These are phyloP conservation scores for Salvia rosmarinus DNA, from an alignment of 257 asterid species.

Conservation along the genomic window DNA sequence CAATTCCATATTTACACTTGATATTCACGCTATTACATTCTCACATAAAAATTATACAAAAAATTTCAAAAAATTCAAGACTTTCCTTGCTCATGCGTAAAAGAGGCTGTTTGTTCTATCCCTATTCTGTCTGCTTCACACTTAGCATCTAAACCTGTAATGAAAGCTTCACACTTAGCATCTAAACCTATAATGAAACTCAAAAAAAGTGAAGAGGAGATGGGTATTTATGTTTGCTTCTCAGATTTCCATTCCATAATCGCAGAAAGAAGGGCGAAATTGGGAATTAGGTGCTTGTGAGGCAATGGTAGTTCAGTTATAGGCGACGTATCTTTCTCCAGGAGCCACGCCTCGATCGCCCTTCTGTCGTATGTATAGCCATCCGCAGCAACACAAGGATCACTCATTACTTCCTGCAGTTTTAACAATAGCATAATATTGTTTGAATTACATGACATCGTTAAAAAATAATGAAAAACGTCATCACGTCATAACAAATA, in stretches of 20 bases:
- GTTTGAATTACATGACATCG: too few species aligned
- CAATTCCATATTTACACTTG: neutral
- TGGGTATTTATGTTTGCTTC: slow-evolving; percentile 33
- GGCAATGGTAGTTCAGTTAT: slow-evolving; percentile 56
- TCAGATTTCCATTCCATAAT: slow-evolving; percentile 77
- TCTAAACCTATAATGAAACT: too few species aligned
- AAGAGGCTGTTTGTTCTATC: slow-evolving; percentile 3
- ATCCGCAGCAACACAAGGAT: slow-evolving; percentile 94
- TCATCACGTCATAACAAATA: too few species aligned
- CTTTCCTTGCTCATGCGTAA: neutral
- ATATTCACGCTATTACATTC: neutral
- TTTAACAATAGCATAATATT: too few species aligned
- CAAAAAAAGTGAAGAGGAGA: neutral
- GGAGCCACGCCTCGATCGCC: slow-evolving; percentile 75
- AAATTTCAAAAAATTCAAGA: too few species aligned
- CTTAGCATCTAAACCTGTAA: slow-evolving; percentile 25
- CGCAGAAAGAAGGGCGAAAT: slow-evolving; percentile 76
- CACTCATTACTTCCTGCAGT: slow-evolving; percentile 74
- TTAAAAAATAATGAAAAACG: too few species aligned
- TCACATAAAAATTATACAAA: neutral
- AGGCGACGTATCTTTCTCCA: slow-evolving; percentile 63
- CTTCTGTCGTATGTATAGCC: slow-evolving; percentile 77
- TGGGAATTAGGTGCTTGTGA: slow-evolving; percentile 65
- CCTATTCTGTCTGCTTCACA: slow-evolving; percentile 25
- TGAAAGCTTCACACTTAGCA: slow-evolving; percentile 24